Evolutionary conservation across 208 protist genomes (phyloP).

Genomic region (Trypanosoma congolense): DNA sequence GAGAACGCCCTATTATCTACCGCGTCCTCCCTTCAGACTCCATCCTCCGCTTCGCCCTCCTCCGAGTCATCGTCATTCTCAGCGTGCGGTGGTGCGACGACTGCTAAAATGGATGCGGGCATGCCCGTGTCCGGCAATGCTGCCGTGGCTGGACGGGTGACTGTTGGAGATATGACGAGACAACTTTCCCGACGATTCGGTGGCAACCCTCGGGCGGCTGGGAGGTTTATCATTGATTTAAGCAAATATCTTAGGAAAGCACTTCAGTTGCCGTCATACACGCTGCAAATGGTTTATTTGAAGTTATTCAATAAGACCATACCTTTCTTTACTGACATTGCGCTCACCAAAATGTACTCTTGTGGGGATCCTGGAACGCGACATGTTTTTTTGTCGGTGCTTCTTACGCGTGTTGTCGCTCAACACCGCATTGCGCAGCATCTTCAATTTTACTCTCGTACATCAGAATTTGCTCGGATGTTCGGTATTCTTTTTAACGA

Average conservation of each 20-base stretch:
- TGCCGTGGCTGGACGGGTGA: background rate
- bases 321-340: constrained; percentile 61
- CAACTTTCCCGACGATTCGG: constrained; percentile 50
- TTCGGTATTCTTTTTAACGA: constrained; percentile 77
- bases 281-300: constrained; percentile 47
- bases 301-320: constrained; percentile 44
- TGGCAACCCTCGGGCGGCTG: constrained; percentile 36
- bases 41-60: no score
- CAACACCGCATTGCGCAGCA: constrained; percentile 51
- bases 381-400: constrained; percentile 42
- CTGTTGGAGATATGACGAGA: constrained; percentile 7
- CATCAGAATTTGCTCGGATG: constrained; percentile 65
- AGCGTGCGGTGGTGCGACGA: background rate
- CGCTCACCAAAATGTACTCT: constrained; percentile 41
- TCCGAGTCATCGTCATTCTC: constrained; percentile 5
- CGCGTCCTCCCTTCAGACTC: no score
- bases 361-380: constrained; percentile 14
- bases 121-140: background rate
- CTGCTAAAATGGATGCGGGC: background rate
- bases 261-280: constrained; percentile 49
- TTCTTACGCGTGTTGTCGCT: constrained; percentile 36
- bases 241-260: constrained; percentile 58
- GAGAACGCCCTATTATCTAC: no score
- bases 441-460: constrained; percentile 56
- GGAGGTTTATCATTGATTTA: constrained; percentile 59